These are phyloP conservation scores for Achaetomiella virescens DNA, from an alignment of 495 filamentous ascomycete genomes.

Conservation along the genomic window DNA sequence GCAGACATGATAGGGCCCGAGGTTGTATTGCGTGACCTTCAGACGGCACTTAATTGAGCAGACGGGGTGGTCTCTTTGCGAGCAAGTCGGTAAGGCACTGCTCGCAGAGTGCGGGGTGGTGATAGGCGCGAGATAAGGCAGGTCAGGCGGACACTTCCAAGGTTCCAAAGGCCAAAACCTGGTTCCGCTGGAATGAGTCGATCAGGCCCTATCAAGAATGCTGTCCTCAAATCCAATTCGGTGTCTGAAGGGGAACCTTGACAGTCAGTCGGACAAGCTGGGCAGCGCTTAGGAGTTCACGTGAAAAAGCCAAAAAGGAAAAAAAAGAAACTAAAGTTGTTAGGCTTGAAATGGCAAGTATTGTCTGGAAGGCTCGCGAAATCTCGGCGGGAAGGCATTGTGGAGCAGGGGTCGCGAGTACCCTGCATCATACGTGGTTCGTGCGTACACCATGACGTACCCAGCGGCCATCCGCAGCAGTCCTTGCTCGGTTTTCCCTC, in stretches of 20 bases:
- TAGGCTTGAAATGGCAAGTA: conserved; percentile 2
- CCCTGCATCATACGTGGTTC: not conserved
- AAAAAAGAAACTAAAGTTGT: not conserved
- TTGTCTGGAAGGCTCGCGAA: not conserved
- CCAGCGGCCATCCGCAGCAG: no score
- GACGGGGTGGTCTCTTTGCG: no score
- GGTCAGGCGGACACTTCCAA: not conserved
- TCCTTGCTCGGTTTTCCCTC: no score
- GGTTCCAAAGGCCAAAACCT: not conserved
- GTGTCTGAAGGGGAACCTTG: no score
- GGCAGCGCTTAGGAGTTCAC: not conserved
- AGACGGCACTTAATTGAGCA: no score
- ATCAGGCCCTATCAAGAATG: no score
- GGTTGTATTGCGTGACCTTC: no score
- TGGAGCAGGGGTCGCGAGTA: not conserved
- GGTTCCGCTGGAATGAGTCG: not conserved
- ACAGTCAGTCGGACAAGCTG: no score
- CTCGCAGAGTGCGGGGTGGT: no score
- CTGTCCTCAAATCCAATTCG: no score
- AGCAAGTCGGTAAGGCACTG: no score
- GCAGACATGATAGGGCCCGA: conserved; percentile 20
- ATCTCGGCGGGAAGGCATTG: not conserved
- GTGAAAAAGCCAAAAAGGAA: not conserved
- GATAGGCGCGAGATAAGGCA: not conserved
- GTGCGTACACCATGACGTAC: conserved; percentile 10